phyloP scores from a whole-genome alignment of 805 yeast genomes.

The Yamadazyma nakazawae region DNA sequence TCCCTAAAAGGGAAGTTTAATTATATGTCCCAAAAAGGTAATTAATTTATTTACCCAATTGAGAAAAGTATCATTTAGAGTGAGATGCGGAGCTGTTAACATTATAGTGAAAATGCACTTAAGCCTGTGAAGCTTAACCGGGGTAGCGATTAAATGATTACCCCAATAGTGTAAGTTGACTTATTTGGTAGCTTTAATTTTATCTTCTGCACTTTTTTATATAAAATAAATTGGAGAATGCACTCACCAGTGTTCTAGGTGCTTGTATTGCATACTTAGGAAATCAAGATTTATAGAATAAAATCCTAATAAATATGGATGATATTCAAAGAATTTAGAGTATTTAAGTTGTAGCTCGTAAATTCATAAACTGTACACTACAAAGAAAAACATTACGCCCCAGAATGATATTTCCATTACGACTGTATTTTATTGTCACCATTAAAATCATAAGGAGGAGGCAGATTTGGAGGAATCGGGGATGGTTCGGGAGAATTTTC shows the following conservation, averaged over 20 bases:
- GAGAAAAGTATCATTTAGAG: background rate
- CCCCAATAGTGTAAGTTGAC: background rate
- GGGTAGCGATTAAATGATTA: background rate
- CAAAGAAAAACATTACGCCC: background rate
- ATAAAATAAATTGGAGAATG: too few relatives aligned
- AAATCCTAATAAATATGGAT: too few relatives aligned
- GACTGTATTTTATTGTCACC: conserved; percentile 9
- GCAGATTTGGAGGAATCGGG: background rate
- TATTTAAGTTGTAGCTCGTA: conserved; percentile 2
- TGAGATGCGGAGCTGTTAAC: conserved; percentile 1
- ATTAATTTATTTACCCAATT: conserved; percentile 1
- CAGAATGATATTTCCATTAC: background rate
- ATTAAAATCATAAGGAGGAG: conserved; percentile 1
- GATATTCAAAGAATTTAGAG: too few relatives aligned
- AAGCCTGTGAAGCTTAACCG: background rate
- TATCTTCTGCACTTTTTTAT: background rate
- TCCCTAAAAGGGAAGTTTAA: conserved; percentile 10
- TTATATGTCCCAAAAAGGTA: conserved; percentile 5
- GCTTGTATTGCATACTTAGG: too few relatives aligned
- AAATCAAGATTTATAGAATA: too few relatives aligned
- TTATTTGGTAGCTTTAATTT: background rate
- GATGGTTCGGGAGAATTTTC: background rate
- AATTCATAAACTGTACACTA: conserved; percentile 4
- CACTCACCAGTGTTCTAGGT: too few relatives aligned
- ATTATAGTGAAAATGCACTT: background rate